Percentiles rank a stretch among this genome's conserved stretches.
phyloP scores from a whole-genome alignment of 768 basidiomycete species.

The Amanita subjunquillea region DNA sequence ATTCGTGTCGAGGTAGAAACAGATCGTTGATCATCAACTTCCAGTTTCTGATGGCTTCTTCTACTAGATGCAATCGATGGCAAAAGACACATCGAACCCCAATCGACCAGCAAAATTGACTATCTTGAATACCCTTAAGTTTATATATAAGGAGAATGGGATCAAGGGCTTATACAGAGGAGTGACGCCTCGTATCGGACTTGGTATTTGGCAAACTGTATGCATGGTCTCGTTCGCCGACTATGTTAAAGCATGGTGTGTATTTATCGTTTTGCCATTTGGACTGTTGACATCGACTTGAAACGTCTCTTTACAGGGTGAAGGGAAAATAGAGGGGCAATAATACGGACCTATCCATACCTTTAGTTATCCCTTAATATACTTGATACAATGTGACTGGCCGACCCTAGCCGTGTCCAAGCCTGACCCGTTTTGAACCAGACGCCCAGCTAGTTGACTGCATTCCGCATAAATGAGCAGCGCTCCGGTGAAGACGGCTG shows the following conservation, averaged over 20 bases:
- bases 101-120: conserved; percentile 90
- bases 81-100: conserved; percentile 61
- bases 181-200: conserved; percentile 91
- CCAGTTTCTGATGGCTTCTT: not conserved
- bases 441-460: not conserved
- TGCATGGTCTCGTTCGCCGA: conserved; percentile 99
- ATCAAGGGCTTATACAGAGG: conserved; percentile 95
- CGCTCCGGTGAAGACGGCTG: conserved; percentile 14
- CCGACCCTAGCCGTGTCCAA: not conserved
- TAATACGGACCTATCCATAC: conserved; percentile 2
- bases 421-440: not conserved
- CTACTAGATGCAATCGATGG: conserved; percentile 98
- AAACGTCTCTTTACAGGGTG: conserved; percentile 29
- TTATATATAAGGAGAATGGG: conserved; percentile 95
- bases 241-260: conserved; percentile 82
- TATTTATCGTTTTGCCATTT: not conserved
- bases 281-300: conserved; percentile 1
- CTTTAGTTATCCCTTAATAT: conserved; percentile 3
- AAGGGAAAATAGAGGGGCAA: conserved; percentile 27
- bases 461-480: conserved; percentile 27
- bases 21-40: not conserved
- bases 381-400: not conserved
- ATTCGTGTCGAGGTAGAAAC: conserved; percentile 82
- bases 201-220: conserved; percentile 95
- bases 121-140: conserved; percentile 82